Evolutionary conservation across 2,329 filamentous ascomycete species (phyloP), one percentile per base, ranked within the genome.

Genomic region (Amylocarpus encephaloides): DNA sequence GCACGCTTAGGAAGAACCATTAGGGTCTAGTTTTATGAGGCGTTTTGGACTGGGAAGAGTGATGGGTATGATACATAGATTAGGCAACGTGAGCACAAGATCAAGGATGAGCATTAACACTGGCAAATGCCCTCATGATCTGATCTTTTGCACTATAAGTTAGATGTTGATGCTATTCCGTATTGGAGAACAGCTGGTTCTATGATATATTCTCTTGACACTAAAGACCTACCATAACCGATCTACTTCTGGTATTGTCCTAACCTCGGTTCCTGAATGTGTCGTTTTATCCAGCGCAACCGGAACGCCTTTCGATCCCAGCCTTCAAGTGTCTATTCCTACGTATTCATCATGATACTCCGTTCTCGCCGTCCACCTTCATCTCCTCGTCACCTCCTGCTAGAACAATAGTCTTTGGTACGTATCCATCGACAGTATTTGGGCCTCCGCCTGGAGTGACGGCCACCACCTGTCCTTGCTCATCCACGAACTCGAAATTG

Each of bases 401-500:
- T 12, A 90, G 70, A 11, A 90, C 78, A 65, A 83, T 86, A 1
- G 77, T 80, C 66, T 78, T 77, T 2, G 81, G 82, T 11, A 78
- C 72, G 53, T 80, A 78, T 13, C 66, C 64, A n/a, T 53, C 74
- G 75, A 7, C 79, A 26, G 22, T 26, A 9, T 41, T 74, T 12
- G 80, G 75, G 1, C 77, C 79, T 2, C 80, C 75, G 5, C 90
- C 89, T 0, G 91, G 91, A 2, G 91, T 96, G 26, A 83, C 77
- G 2, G 90, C 88, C 18, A 92, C 87, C 6, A 95, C 84, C 49
- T 94, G 85, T 52, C 90, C 92, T 43, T 88, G 79, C 71, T 98
- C 93, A 67, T 98, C 89, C 40, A 97, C 86, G 62, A 95, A 97
- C 66, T 98, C 91, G 66, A 97, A 97, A 70, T 96, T 94, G 72